Evolutionary conservation across 2,329 filamentous ascomycete genomes (phyloP).

Genomic region (Talaromyces piceae): DNA sequence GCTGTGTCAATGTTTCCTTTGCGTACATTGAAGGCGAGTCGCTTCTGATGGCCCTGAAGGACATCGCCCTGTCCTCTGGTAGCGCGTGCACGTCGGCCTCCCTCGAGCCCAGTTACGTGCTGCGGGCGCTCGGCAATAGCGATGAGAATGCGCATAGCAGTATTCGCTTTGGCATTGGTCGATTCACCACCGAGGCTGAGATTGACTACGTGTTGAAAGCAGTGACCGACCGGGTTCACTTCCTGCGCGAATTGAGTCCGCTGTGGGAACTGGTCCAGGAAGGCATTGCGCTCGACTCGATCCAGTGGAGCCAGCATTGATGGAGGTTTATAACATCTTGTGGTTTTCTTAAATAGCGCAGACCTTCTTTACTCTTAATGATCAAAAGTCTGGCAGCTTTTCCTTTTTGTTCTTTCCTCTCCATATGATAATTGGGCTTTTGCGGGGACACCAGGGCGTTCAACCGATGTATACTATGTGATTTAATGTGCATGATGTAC

Average conservation of each 20-base stretch:
- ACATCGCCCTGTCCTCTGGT: conserved; percentile 92
- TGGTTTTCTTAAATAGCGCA: conserved; percentile 1
- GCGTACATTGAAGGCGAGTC: conserved; percentile 98
- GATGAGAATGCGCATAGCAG: conserved; percentile 97
- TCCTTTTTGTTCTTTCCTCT: conserved; percentile 1
- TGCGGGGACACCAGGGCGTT: conserved; percentile 18
- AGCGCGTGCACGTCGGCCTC: conserved; percentile 97
- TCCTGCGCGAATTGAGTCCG: conserved; percentile 88
- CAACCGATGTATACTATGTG: conserved; percentile 16
- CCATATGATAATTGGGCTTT: neutral
- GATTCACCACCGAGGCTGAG: conserved; percentile 90
- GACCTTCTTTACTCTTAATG: conserved; percentile 6
- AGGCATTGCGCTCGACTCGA: conserved; percentile 88
- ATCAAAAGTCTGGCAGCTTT: conserved; percentile 12
- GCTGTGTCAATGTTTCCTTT: conserved; percentile 97
- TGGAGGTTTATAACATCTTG: neutral
- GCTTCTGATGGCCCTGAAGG: conserved; percentile 94
- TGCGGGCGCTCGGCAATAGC: conserved; percentile 87
- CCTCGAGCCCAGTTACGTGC: conserved; percentile 90
- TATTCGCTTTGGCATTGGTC: conserved; percentile 94
- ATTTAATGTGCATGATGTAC: neutral
- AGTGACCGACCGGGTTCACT: conserved; percentile 80
- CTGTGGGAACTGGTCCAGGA: conserved; percentile 98
- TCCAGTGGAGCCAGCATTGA: conserved; percentile 97
- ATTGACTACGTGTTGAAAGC: conserved; percentile 95